Percentiles rank a stretch among this genome's conserved stretches.
These are phyloP conservation scores for Azolla pinnata DNA, from an alignment of 75 land plant species.

Conservation along the genomic window DNA sequence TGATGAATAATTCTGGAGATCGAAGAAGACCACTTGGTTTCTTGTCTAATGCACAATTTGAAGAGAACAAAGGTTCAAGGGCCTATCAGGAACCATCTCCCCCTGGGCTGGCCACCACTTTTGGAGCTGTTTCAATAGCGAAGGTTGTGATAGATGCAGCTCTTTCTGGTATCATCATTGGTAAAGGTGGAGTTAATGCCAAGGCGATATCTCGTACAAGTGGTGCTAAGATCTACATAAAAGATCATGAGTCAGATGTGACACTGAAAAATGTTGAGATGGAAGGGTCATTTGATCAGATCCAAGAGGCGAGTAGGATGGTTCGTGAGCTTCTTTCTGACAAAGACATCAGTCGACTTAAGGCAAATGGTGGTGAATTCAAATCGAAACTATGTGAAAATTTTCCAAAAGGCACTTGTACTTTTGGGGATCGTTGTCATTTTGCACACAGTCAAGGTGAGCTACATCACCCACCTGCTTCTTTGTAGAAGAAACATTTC, in stretches of 20 bases:
- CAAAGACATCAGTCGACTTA: slow-evolving; percentile 6
- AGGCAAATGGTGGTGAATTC: slow-evolving; percentile 14
- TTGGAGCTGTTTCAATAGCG: slow-evolving; percentile 39
- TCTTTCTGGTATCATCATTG: slow-evolving; percentile 35
- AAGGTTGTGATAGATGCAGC: slow-evolving; percentile 38
- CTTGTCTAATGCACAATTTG: too few relatives aligned
- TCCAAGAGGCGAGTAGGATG: slow-evolving; percentile 35
- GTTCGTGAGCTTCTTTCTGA: slow-evolving; percentile 33
- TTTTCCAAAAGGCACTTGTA: slow-evolving; percentile 36
- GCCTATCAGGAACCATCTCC: slow-evolving; percentile 17
- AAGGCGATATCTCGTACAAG: slow-evolving; percentile 38
- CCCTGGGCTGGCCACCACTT: slow-evolving; percentile 31
- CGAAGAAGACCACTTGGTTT: too few relatives aligned
- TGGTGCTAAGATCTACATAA: slow-evolving; percentile 34
- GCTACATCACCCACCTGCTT: slow-evolving; percentile 13
- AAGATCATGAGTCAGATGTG: slow-evolving; percentile 39
- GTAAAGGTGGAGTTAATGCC: slow-evolving; percentile 34
- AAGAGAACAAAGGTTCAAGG: not conserved
- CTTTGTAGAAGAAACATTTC: not conserved
- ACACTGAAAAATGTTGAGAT: slow-evolving; percentile 33
- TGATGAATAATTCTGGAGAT: slow-evolving; percentile 8
- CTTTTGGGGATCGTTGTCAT: slow-evolving; percentile 45
- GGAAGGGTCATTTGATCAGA: slow-evolving; percentile 45
- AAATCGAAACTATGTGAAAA: slow-evolving; percentile 46
- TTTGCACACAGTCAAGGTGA: slow-evolving; percentile 42